phyloP scores from a whole-genome alignment of 768 basidiomycete species.

The Termitomyces sp. region DNA sequence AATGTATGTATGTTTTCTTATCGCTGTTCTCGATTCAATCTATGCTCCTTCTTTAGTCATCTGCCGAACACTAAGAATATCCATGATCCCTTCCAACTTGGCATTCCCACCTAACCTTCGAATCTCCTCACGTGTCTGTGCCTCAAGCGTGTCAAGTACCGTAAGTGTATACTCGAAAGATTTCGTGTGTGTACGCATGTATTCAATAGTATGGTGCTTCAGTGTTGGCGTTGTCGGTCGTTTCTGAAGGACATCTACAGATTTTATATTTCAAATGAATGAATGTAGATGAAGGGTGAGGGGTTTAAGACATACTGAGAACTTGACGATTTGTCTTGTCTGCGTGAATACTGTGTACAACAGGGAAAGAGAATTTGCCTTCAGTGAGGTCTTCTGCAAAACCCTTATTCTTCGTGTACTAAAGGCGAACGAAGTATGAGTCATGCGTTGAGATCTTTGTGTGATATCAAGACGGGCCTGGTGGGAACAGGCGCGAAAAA shows the following conservation, averaged over 20 bases:
- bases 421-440: background rate
- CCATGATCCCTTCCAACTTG: background rate
- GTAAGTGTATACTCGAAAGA: constrained; percentile 85
- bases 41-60: background rate
- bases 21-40: background rate
- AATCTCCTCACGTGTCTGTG: constrained; percentile 68
- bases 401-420: constrained; percentile 85
- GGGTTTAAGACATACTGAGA: constrained; percentile 55
- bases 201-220: constrained; percentile 76
- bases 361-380: constrained; percentile 96
- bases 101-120: constrained; percentile 32
- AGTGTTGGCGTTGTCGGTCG: constrained; percentile 77
- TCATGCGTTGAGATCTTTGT: background rate
- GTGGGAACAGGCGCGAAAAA: too few species aligned
- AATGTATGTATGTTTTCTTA: background rate
- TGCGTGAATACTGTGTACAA: constrained; percentile 85
- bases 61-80: background rate
- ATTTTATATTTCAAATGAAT: background rate
- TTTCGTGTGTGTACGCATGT: constrained; percentile 69
- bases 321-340: constrained; percentile 76
- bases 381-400: constrained; percentile 94
- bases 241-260: constrained; percentile 83
- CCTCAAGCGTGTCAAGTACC: constrained; percentile 65
- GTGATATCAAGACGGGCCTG: too few species aligned
- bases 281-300: background rate